phyloP scores from a whole-genome alignment of 192 early-diverging fungal genomes.

The Entrophospora sp. region DNA sequence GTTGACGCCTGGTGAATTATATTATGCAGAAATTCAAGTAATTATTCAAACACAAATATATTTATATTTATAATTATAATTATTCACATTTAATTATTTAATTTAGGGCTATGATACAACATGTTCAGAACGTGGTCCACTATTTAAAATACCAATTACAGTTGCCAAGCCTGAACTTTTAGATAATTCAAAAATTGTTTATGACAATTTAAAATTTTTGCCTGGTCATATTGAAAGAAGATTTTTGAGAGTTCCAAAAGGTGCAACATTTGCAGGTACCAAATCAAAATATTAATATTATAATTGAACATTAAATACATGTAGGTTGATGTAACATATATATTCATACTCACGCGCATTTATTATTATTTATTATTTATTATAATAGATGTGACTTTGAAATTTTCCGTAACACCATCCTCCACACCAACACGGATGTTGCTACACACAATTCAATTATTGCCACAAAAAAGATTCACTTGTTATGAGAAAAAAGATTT shows the following conservation, averaged over 20 bases:
- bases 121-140: constrained; percentile 58
- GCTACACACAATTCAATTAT: constrained; percentile 66
- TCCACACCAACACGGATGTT: constrained; percentile 56
- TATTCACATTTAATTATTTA: background rate
- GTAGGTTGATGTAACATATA: too few species aligned
- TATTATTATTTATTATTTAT: background rate
- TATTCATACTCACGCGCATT: too few species aligned
- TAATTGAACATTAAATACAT: background rate
- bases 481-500: constrained; percentile 48
- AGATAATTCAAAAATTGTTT: constrained; percentile 38
- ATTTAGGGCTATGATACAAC: constrained; percentile 63
- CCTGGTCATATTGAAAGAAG: constrained; percentile 73
- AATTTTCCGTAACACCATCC: constrained; percentile 25
- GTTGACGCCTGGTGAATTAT: constrained; percentile 65
- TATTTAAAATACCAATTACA: constrained; percentile 84
- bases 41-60: background rate
- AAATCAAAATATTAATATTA: background rate
- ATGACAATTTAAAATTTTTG: constrained; percentile 50
- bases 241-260: constrained; percentile 73
- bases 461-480: constrained; percentile 58
- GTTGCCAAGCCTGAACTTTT: constrained; percentile 69
- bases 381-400: constrained; percentile 26
- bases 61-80: background rate
- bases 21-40: constrained; percentile 60
- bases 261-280: constrained; percentile 72